phyloP scores from a whole-genome alignment of 345 rosid genomes.

The Brassica incana region DNA sequence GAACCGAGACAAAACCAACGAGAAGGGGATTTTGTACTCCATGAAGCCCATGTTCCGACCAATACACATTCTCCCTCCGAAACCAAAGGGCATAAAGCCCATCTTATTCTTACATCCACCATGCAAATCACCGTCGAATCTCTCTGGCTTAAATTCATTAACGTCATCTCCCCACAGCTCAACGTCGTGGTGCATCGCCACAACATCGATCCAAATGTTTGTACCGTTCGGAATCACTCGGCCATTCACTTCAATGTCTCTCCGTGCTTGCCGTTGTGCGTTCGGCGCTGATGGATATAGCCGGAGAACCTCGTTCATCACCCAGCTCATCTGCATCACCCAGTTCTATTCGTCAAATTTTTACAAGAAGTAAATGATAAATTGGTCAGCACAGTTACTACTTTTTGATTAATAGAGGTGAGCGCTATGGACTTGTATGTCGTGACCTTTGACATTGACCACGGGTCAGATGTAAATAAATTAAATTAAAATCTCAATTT shows the following conservation, averaged over 20 bases:
- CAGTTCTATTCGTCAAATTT: conserved; percentile 36
- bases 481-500: too few species aligned
- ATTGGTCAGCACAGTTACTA: too few species aligned
- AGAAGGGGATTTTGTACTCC: conserved; percentile 74
- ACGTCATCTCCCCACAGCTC: conserved; percentile 76
- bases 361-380: too few species aligned
- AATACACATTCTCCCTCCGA: conserved; percentile 90
- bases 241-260: conserved; percentile 50
- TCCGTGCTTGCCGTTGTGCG: conserved; percentile 70
- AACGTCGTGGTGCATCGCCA: conserved; percentile 84
- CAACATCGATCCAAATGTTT: conserved; percentile 87
- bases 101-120: conserved; percentile 86
- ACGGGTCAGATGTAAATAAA: too few species aligned
- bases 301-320: conserved; percentile 76
- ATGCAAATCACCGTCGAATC: conserved; percentile 57
- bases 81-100: conserved; percentile 94
- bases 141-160: conserved; percentile 69
- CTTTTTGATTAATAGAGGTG: too few species aligned
- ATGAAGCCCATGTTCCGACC: conserved; percentile 64
- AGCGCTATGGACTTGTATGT: too few species aligned
- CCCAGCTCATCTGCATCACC: conserved; percentile 91
- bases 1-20: conserved; percentile 63
- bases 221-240: conserved; percentile 61
- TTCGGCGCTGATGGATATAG: conserved; percentile 81
- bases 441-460: too few species aligned